Conservation (phyloP, 345 rosid genomes). For the Eucalyptus brandiana region DNA sequence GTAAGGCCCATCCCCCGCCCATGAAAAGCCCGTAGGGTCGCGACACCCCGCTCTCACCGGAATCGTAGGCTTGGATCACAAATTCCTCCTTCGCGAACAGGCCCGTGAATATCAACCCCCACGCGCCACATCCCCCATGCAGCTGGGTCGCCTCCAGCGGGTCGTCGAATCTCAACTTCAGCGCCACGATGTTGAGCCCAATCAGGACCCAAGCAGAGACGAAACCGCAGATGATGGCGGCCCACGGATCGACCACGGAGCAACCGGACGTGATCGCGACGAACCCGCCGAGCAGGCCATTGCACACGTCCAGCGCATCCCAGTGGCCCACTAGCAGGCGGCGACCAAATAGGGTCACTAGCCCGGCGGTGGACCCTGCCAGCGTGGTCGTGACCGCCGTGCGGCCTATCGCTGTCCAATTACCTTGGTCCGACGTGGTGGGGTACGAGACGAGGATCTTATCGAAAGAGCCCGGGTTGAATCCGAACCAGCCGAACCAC, state of each 20-base stretch:
- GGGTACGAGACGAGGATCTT: constrained; percentile 45
- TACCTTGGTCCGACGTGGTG: constrained; percentile 28
- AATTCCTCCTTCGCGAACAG: constrained; percentile 51
- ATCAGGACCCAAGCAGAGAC: constrained; percentile 39
- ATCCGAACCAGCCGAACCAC: constrained; percentile 70
- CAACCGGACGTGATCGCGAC: constrained; percentile 56
- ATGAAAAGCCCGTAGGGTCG: constrained; percentile 39
- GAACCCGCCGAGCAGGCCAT: constrained; percentile 46
- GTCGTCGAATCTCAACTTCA: constrained; percentile 37
- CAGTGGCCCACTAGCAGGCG: constrained; percentile 40
- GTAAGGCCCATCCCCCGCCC: constrained; percentile 56
- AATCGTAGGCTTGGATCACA: constrained; percentile 36
- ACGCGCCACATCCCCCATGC: constrained; percentile 60
- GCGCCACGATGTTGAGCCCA: constrained; percentile 26
- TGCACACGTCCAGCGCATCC: constrained; percentile 58
- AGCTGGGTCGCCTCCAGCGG: constrained; percentile 50
- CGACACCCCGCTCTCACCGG: constrained; percentile 15
- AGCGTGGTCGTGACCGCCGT: constrained; percentile 40
- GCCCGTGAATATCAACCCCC: constrained; percentile 54
- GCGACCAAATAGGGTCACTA: constrained; percentile 40
- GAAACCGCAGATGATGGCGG: constrained; percentile 46
- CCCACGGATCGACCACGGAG: constrained; percentile 64
- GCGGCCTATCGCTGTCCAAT: constrained; percentile 42
- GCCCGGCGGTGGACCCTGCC: constrained; percentile 40
- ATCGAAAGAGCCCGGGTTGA: constrained; percentile 44